Base-by-base conservation (phyloP, 2,329 filamentous ascomycete genomes). In the Fusarium devonianum region DNA sequence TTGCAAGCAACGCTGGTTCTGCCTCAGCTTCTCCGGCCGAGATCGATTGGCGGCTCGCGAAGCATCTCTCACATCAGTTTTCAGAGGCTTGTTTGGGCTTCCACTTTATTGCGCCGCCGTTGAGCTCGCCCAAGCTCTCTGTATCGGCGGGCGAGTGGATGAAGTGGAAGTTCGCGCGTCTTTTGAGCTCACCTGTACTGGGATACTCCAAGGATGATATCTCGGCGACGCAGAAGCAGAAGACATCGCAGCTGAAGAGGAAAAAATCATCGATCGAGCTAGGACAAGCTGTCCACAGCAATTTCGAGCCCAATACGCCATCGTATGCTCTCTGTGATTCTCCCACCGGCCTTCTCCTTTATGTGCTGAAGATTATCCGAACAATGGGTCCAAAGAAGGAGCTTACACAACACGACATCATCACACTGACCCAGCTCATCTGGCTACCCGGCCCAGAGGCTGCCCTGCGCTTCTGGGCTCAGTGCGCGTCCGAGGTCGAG, bases 381-480 rank as follows among this genome's bases (percentile, higher is more conserved):
- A 67, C 72, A 2, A 64, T 75, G 4, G 73, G 70, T 3, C 72
- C 75, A 0, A 66, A 70, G 47, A 68, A 73, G 45, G 69, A 72
- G 12, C 73, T 83, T 39, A 73, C 74, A 2, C 71, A 74, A 4
- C 71, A 74, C 11, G 82, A 87, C 44, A 73, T 88, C 17, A 74
- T 89, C 49, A 83, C 82, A 13, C 73, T 86, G 60, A 79, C 83
- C 2, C 79, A 83, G 65, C 70, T 88, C 19, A 80, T 84, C 16
- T 89, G 86, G 86, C 69, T 89, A 1, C 85, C 86, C 0, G 86
- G 85, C 0, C 84, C 84, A 0, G 85, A 88, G 62, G 78, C 78
- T 2, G 78, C 78, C 3, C 68, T 87, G 58, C 73, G 84, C 18
- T 86, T 79, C 46, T 83, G 78, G 80, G 74, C 79, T 6, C 67